Evolutionary conservation across 2,329 filamentous ascomycete species (phyloP).

Genomic region (Daldinia sp.): DNA sequence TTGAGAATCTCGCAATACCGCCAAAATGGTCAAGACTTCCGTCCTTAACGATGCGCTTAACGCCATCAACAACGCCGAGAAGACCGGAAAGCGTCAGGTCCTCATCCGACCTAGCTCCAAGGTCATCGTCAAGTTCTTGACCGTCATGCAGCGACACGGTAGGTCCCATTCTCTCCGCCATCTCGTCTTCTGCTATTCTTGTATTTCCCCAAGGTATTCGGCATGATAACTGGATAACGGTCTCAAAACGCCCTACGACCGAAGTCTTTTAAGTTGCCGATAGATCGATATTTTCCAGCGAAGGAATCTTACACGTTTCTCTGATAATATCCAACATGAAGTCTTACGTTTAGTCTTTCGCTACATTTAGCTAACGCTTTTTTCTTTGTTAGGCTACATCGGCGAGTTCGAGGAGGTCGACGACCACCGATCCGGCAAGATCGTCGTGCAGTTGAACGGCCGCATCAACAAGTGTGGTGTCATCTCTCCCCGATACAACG

Average conservation of each 20-base stretch:
- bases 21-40: slow-evolving; percentile 98
- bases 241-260: slow-evolving; percentile 80
- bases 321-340: slow-evolving; percentile 74
- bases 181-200: neutral
- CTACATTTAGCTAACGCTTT: slow-evolving; percentile 75
- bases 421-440: slow-evolving; percentile 99
- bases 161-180: slow-evolving; percentile 58
- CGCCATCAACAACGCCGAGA: slow-evolving; percentile 99
- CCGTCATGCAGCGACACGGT: slow-evolving; percentile 99
- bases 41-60: slow-evolving; percentile 99
- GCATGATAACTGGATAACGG: slow-evolving; percentile 99
- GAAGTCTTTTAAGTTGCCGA: slow-evolving; percentile 99
- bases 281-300: slow-evolving; percentile 78
- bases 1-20: slow-evolving; percentile 82
- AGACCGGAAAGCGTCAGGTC: slow-evolving; percentile 99
- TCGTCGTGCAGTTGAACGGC: slow-evolving; percentile 99
- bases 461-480: slow-evolving; percentile 99
- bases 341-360: slow-evolving; percentile 91
- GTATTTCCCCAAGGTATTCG: slow-evolving; percentile 62
- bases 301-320: slow-evolving; percentile 97
- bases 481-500: slow-evolving; percentile 99
- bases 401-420: slow-evolving; percentile 99
- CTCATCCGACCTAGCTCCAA: slow-evolving; percentile 98
- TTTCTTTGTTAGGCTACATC: slow-evolving; percentile 79
- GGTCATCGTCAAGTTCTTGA: slow-evolving; percentile 99